Evolutionary conservation across 352 stramenopile species (phyloP), one percentile per base, ranked within the genome.

Genomic region (Globisporangium cystogenes): DNA sequence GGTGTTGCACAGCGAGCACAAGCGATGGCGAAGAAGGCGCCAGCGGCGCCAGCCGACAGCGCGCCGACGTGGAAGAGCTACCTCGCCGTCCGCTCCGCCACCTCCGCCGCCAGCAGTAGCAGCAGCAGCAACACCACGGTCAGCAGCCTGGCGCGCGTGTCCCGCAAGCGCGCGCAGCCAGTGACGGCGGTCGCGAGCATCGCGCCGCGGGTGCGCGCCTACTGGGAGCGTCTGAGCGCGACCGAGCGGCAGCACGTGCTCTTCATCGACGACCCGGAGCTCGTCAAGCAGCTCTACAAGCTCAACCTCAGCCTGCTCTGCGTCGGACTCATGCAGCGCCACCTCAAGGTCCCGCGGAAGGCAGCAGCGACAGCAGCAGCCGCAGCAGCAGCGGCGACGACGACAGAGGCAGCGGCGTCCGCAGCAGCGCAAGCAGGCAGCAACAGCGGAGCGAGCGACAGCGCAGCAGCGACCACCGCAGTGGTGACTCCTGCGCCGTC

Each of bases 241-340:
- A 73, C 60, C 8, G 83, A 90, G 43, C 74, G 83, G 5, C 78
- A 88, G 37, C 80, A 90, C 47, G 71, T 91, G 39, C 62, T 93
- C 43, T 89, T 91, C 50, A 60, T 93, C 55, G 80, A 91, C 54
- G 74, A 90, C 1, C 72, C 83, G 0, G 83, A 93, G 20, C 72
- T 91, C 7, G 83, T 93, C 11, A 93, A 90, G 67, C 80, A 90
- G 49, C 64, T 93, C 3, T 93, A 93, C 60, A 93, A 93, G 50
- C 67, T 93, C n/a, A 93, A 93, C 23, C 55, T 90, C 46, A 90
- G 80, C 36, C 67, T 93, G 43, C 59, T 93, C 8, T 93, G 83
- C 49, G 83, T 93, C 4, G 83, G 83, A 18, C 64, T 93, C 21
- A 89, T 93, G 80, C 83, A 91, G 48, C 74, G 80, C 11, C 83